Conservation (phyloP, 129 eudicot species). For the Kitagawia praeruptora region DNA sequence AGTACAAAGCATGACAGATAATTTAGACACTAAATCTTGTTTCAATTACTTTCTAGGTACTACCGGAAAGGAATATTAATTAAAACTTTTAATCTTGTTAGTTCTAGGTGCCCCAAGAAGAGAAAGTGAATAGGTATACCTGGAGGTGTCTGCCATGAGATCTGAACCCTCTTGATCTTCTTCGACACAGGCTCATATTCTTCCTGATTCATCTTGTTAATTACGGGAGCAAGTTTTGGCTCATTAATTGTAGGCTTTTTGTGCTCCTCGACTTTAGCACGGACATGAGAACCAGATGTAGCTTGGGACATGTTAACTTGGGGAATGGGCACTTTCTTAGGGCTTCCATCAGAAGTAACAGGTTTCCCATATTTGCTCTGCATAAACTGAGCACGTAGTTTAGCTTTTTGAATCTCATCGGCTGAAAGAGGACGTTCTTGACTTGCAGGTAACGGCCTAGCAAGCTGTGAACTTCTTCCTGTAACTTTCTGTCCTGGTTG, state of each 20-base stretch:
- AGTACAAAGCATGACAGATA: background rate
- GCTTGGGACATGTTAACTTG: slow-evolving; percentile 25
- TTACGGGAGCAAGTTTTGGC: slow-evolving; percentile 15
- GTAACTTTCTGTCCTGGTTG: slow-evolving; percentile 77
- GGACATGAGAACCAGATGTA: slow-evolving; percentile 29
- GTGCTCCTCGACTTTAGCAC: slow-evolving; percentile 38
- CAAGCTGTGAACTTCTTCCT: slow-evolving; percentile 45
- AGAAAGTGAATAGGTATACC: slow-evolving; percentile 39
- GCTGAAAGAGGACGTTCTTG: slow-evolving; percentile 96
- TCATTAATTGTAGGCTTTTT: slow-evolving; percentile 18
- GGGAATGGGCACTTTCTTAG: slow-evolving; percentile 27
- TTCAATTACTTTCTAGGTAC: background rate
- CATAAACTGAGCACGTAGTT: slow-evolving; percentile 87
- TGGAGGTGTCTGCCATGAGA: slow-evolving; percentile 76
- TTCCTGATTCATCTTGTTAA: slow-evolving; percentile 24
- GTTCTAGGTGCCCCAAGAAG: slow-evolving; percentile 13
- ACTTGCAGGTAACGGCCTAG: slow-evolving; percentile 39
- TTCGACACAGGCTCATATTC: slow-evolving; percentile 53
- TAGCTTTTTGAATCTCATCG: slow-evolving; percentile 94
- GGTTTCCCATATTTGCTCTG: slow-evolving; percentile 58
- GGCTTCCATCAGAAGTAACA: slow-evolving; percentile 17
- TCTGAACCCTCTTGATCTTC: slow-evolving; percentile 59
- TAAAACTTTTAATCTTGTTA: background rate
- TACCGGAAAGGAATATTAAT: background rate
- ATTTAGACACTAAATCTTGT: background rate